Evolutionary conservation across 305 asterid species (phyloP), one percentile per base, ranked within the genome.

Genomic region (Galium porrigens): DNA sequence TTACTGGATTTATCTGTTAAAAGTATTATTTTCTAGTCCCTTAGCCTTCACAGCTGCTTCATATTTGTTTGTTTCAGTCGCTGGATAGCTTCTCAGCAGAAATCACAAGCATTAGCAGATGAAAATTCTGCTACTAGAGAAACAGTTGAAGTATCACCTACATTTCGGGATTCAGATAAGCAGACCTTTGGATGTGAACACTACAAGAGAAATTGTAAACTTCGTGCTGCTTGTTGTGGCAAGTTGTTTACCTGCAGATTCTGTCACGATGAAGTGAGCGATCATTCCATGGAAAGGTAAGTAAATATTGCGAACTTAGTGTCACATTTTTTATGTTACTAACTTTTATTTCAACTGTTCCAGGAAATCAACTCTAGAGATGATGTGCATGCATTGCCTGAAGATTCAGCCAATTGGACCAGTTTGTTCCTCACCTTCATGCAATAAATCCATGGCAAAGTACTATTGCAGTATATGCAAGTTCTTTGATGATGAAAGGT

Each of bases 51-150:
- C 59, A 0, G 49, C 39, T 65, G 17, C 33, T 11, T 29, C 12
- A 41, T 48, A 10, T n/a, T 61, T 61, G 49, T 30, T 30, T 68
- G 49, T 18, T 61, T 46, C 66, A 80, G 84, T 69, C 82, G 82
- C 20, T 80, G 84, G 84, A 77, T 80, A 69, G 84, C 84, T 76
- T 75, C 80, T 69, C 84, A 80, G 71, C 84, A 80, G 69, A 80
- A 80, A 68, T 74, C 80, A 63, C 84, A 80, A 69, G 78, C 76
- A 64, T 69, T 74, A 61, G 53, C 37, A 51, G 82, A 75, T 52
- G 78, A 80, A 68, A 64, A 69, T 34, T 69, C 81, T 15, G 17
- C 4, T 52, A 37, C 62, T 58, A 78, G 75, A 67, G 76, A 74
- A 57, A 37, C 63, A 63, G 61, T 25, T 67, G 82, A 72, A 51